A percentile compares a stretch with the other conserved stretches of the same genome.
These are phyloP conservation scores for Boletus coccyginus DNA, from an alignment of 768 basidiomycete species.

Conservation along the genomic window DNA sequence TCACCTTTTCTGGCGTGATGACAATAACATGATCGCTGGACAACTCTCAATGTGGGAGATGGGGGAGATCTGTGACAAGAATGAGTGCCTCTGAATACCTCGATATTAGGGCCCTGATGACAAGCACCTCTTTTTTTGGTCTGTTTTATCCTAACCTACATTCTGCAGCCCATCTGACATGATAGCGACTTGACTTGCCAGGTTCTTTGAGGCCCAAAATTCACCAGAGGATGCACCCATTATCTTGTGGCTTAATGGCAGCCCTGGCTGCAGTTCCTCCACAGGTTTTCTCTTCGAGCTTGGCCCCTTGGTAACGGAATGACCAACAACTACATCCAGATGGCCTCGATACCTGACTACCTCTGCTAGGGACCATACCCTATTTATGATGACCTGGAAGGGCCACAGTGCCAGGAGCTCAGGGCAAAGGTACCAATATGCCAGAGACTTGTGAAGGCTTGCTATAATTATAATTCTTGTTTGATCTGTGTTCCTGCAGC, in stretches of 20 bases:
- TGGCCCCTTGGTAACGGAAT: conserved; percentile 91
- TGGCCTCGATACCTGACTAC: conserved; percentile 78
- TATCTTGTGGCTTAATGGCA: conserved; percentile 88
- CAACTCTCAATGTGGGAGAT: too few relatives aligned
- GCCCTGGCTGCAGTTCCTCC: conserved; percentile 68
- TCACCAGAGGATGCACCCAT: conserved; percentile 77
- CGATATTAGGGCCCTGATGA: conserved; percentile 73
- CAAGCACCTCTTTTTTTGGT: conserved; percentile 90
- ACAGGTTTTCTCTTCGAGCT: conserved; percentile 91
- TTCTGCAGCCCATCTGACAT: neutral
- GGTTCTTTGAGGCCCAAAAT: conserved; percentile 86
- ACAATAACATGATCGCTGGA: too few relatives aligned
- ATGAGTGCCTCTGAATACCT: conserved; percentile 85
- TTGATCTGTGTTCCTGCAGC: conserved; percentile 72
- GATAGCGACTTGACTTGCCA: conserved; percentile 25
- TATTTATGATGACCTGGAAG: conserved; percentile 67
- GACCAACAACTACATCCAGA: conserved; percentile 81
- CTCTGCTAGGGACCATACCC: conserved; percentile 82
- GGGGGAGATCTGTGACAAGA: too few relatives aligned
- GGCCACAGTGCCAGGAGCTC: conserved; percentile 63
- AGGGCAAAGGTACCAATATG: conserved; percentile 69
- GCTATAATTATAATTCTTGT: conserved; percentile 59
- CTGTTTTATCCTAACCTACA: conserved; percentile 15
- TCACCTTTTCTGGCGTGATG: too few relatives aligned
- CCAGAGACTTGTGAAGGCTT: conserved; percentile 66